Percentiles rank a stretch among this genome's conserved stretches.
Evolutionary conservation across 805 yeast genomes (phyloP).

Genomic region (Ogataea paraovalis): DNA sequence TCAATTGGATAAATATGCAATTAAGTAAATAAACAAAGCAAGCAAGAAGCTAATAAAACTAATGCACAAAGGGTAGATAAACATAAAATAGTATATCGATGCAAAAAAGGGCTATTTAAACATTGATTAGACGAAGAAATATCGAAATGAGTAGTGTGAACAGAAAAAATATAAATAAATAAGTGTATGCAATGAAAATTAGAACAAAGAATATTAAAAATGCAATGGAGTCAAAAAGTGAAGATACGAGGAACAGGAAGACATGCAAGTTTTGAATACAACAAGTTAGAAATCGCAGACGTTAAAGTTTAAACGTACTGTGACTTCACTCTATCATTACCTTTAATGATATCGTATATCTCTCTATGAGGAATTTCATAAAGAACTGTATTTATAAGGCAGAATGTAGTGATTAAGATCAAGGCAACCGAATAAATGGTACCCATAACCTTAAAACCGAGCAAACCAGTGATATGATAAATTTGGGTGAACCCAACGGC

Average conservation of each 20-base stretch:
- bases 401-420: constrained; percentile 40
- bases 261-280: no score
- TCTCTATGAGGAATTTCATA: constrained; percentile 28
- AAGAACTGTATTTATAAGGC: constrained; percentile 36
- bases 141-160: no score
- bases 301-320: neutral
- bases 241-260: no score
- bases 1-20: neutral
- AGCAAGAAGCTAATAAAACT: no score
- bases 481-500: constrained; percentile 54
- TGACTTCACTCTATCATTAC: neutral
- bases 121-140: no score
- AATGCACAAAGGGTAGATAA: neutral
- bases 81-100: neutral
- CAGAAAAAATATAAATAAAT: no score
- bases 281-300: neutral
- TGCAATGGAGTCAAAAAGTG: no score
- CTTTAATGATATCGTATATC: constrained; percentile 3
- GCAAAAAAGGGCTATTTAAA: no score
- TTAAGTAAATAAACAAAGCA: neutral
- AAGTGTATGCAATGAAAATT: no score
- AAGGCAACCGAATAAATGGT: constrained; percentile 56
- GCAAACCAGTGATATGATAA: constrained; percentile 42
- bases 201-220: no score
- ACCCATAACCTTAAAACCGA: constrained; percentile 59